Evolutionary conservation across 768 basidiomycete species (phyloP), one percentile per base, ranked within the genome.

Genomic region (Pulveroboletus sp.): DNA sequence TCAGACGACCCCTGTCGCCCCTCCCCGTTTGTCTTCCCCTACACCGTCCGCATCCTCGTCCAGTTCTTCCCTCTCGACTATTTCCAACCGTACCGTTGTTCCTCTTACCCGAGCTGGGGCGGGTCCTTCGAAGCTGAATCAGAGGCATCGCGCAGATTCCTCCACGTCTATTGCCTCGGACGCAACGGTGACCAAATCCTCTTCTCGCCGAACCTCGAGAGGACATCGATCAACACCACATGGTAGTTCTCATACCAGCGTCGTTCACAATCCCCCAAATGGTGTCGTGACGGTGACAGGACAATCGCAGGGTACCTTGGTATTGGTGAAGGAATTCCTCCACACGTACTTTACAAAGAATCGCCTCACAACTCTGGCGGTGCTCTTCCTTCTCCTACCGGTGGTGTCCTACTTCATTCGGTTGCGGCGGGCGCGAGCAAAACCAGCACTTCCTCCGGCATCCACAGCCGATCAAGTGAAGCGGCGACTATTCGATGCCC

Each of bases 21-120:
- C 60, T 19, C 53, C 69, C 49, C 62, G 67, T 43, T 60, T 74
- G 14, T 64, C 74, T 39, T 73, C 78, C 2, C 82, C 77, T 23
- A 68, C 78, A 13, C 76, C 79, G 3, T 81, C 83, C 1, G 71
- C 81, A 4, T 76, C 80, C 0, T 80, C 81, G 0, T 86, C 86
- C 0, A 63, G 59, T 0, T 85, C 87, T 0, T 85, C 85, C 4
- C 70, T 83, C 26, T 88, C 86, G 0, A 86, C 85, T 8, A 75
- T 78, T 3, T 89, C 86, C 0, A 86, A 83, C 22, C 84, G 83
- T 54, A 89, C 88, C 5, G 75, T 82, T 3, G 81, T 85, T 19
- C 86, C 86, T 38, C 49, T 52, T 17, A 55, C 37, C 39, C 39
- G 39, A n/a, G 23, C 24, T n/a, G 26, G 26, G 2, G 39, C 5